Base-by-base conservation (phyloP, 352 stramenopile species). In the Heterotrichella gracilis region DNA sequence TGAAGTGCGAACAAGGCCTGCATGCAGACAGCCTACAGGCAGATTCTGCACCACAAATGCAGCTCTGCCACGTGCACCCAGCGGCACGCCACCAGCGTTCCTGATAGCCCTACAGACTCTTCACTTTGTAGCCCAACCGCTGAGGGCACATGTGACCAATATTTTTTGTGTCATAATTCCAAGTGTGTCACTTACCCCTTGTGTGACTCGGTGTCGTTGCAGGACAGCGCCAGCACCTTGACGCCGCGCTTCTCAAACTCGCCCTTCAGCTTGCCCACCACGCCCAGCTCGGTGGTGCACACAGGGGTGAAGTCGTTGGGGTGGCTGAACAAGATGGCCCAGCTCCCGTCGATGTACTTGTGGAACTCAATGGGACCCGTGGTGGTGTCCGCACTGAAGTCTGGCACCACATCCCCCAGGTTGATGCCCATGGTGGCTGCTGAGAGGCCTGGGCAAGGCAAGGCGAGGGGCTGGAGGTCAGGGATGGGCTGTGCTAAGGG, bases 251-350 rank as follows among this genome's bases (percentile, higher is more conserved):
- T 75, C 21, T 76, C 71, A 68, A 93, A 88, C 69, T 90, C 83
- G 63, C 86, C 82, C 69, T 84, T 78, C 22, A 89, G 77, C n/a
- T 82, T 80, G 25, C 83, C 81, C 19, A 87, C 77, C 40, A 84
- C 80, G 53, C 84, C 84, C 69, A 94, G 79, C 73, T 94, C 85
- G 0, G 85, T 94, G 13, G 85, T 94, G 76, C 85, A 93, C 68
- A 93, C 86, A 14, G 85, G 85, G 25, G 84, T 91, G 75, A 89
- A 92, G 75, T 93, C 84, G 68, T 83, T 82, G 19, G 84, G 85
- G 71, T 91, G 84, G 21, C 21, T 85, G 73, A 88, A 88, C 14
- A 90, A 71, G 69, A 84, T 64, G 0, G 76, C 79, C 81, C 79
- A 85, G 1, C 73, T 77, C 66, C 76, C 78, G 2, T 74, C 74